phyloP scores from a whole-genome alignment of 208 protist genomes.

The Leptomonas pyrrhocoris region DNA sequence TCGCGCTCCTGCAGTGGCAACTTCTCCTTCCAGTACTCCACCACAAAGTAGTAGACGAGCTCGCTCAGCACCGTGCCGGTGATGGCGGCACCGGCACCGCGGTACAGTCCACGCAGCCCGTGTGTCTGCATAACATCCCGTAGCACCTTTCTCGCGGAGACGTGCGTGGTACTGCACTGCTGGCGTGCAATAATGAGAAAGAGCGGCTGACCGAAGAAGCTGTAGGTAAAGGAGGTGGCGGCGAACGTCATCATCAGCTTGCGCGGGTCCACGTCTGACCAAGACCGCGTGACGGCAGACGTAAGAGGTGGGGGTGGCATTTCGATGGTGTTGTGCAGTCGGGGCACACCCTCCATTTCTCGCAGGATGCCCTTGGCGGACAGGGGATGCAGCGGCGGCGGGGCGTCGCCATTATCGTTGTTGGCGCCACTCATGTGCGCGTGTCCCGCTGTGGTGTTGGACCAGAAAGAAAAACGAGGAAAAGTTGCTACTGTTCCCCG shows the following conservation, averaged over 20 bases:
- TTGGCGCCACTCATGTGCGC: not conserved
- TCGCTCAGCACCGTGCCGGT: slow-evolving; percentile 79
- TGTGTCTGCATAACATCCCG: slow-evolving; percentile 46
- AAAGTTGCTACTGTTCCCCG: too few species aligned
- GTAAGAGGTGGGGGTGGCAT: slow-evolving; percentile 32
- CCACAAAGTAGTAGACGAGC: slow-evolving; percentile 71
- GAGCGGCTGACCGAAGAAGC: slow-evolving; percentile 68
- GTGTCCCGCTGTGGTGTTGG: not conserved
- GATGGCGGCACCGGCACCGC: slow-evolving; percentile 62
- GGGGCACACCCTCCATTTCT: slow-evolving; percentile 20
- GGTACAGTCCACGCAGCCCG: slow-evolving; percentile 67
- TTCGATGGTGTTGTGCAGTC: slow-evolving; percentile 28
- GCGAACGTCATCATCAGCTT: slow-evolving; percentile 71
- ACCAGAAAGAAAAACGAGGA: too few species aligned
- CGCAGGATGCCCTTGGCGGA: slow-evolving; percentile 15
- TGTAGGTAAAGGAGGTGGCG: slow-evolving; percentile 69
- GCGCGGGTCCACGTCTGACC: slow-evolving; percentile 75
- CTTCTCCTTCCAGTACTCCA: slow-evolving; percentile 83
- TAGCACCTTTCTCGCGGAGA: slow-evolving; percentile 51
- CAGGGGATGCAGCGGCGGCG: slow-evolving; percentile 4
- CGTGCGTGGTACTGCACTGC: slow-evolving; percentile 56
- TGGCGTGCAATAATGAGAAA: slow-evolving; percentile 81
- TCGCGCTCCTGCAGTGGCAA: slow-evolving; percentile 58
- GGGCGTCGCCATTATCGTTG: not conserved
- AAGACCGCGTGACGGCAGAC: slow-evolving; percentile 79